Base-by-base conservation (phyloP, 2,329 filamentous ascomycete genomes). In the Sphaerulina vaccinii region DNA sequence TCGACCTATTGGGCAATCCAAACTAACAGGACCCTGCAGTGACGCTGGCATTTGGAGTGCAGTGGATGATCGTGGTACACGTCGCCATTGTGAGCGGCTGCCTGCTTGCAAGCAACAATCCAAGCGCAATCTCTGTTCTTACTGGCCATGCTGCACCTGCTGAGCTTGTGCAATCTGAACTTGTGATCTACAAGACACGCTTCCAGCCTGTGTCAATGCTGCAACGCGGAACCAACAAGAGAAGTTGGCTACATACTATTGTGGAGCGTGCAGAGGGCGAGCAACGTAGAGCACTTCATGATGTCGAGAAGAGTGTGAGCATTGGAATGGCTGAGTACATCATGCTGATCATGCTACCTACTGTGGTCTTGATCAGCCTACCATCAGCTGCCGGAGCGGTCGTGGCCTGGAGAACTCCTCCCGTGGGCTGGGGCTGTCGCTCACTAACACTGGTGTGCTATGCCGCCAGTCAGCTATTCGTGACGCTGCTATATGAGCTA, bases 51-150 rank as follows among this genome's bases (percentile, higher is more conserved):
- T 49, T 49, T 23, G 46, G 46, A 11, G 46, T 49, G 6, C 23
- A 49, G 8, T 49, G 46, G 46, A 49, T 49, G 46, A 49, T 49
- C 7, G 23, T 49, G 10, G 46, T 49, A n/a, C 46, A 49, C 18
- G 46, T 49, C 13, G 46, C 46, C 6, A 49, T 49, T 32, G 39
- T 49, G 11, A 41, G 36, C 35, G 46, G 46, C 11, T 49, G 46
- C 29, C 23, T 49, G 18, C 24, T 49, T 13, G 46, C 46, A 18
- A 41, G 36, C 15, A 49, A 49, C 37, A 49, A 49, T 39, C 46
- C 46, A 11, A 49, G 38, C 16, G 46, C 46, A 3, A 27, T 49
- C 13, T 49, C 15, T 8, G 37, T 41, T 3, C 36, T 49, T 11
- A 37, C 22, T 36, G 46, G 46, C 16, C 27, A 33, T 21, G 16